Evolutionary conservation across 495 filamentous ascomycete genomes (phyloP).

Genomic region (Aspergillus diversus): DNA sequence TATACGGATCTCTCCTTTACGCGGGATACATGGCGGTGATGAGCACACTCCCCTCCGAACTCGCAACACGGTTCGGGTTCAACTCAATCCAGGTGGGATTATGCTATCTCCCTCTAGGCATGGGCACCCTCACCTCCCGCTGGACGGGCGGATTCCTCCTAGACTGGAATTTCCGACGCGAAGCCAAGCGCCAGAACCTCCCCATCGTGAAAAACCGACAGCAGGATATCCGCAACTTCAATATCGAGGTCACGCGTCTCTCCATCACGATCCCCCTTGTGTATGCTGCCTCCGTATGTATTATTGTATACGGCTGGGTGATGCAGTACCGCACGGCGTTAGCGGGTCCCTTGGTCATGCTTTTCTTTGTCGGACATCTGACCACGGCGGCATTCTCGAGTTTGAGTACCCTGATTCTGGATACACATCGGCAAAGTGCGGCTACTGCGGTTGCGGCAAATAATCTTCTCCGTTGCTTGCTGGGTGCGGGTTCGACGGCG

Average conservation of each 20-base stretch:
- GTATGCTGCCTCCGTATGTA: slow-evolving; percentile 29
- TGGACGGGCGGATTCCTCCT: slow-evolving; percentile 41
- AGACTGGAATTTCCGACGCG: slow-evolving; percentile 48
- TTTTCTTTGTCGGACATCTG: slow-evolving; percentile 46
- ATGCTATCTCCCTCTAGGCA: slow-evolving; percentile 49
- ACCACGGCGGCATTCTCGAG: slow-evolving; percentile 34
- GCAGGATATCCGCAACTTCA: slow-evolving; percentile 42
- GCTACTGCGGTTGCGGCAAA: slow-evolving; percentile 52
- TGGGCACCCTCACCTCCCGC: slow-evolving; percentile 41
- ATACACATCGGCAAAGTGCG: slow-evolving; percentile 43
- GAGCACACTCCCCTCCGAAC: slow-evolving; percentile 36
- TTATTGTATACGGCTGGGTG: slow-evolving; percentile 54
- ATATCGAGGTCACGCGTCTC: slow-evolving; percentile 40
- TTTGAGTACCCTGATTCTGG: slow-evolving; percentile 48
- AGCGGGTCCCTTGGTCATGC: slow-evolving; percentile 40
- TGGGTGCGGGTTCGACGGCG: slow-evolving; percentile 48
- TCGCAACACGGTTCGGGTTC: slow-evolving; percentile 42
- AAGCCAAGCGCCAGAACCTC: slow-evolving; percentile 35
- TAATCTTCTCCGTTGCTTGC: slow-evolving; percentile 50
- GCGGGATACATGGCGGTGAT: slow-evolving; percentile 31
- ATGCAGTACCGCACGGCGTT: slow-evolving; percentile 40
- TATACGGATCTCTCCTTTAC: slow-evolving; percentile 35
- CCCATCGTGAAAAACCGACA: slow-evolving; percentile 42
- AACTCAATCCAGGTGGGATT: slow-evolving; percentile 49
- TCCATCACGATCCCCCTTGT: slow-evolving; percentile 40